Evolutionary conservation across 2,329 filamentous ascomycete species (phyloP).

Genomic region (Sarocladium strictum): DNA sequence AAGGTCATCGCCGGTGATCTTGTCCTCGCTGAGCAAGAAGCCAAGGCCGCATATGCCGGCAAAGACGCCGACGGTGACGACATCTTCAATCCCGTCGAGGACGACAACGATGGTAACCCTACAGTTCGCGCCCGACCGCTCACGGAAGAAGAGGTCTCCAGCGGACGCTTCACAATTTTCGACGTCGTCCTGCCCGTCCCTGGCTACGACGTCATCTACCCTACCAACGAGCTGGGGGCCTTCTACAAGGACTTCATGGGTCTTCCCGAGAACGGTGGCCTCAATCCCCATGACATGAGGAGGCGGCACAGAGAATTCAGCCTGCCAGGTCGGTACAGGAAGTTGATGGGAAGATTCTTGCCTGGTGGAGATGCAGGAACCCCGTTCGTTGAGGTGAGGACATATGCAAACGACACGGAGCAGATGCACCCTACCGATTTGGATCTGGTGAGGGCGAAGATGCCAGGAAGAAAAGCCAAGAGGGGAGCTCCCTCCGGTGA

Average conservation of each 20-base stretch:
- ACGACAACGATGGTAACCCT: constrained; percentile 35
- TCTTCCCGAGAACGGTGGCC: constrained; percentile 64
- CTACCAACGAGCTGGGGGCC: constrained; percentile 72
- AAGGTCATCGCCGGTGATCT: constrained; percentile 81
- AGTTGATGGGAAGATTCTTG: constrained; percentile 68
- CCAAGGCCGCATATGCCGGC: constrained; percentile 35
- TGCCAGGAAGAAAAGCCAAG: constrained; percentile 15
- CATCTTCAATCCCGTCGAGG: constrained; percentile 32
- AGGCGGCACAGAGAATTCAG: constrained; percentile 81
- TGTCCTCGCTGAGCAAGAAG: constrained; percentile 48
- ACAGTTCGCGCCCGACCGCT: constrained; percentile 62
- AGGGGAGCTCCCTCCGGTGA: constrained; percentile 14
- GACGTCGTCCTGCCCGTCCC: constrained; percentile 91
- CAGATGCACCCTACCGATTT: constrained; percentile 88
- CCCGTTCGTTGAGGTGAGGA: constrained; percentile 62
- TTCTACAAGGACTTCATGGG: constrained; percentile 87
- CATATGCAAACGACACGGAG: constrained; percentile 65
- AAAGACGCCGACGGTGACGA: constrained; percentile 55
- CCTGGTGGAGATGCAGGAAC: constrained; percentile 27
- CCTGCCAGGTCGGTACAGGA: constrained; percentile 82
- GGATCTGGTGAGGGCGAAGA: constrained; percentile 47
- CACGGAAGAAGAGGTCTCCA: constrained; percentile 69
- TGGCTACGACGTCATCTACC: constrained; percentile 85
- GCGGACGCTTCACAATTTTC: constrained; percentile 72
- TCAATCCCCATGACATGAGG: constrained; percentile 84